A percentile compares a stretch with the other conserved stretches of the same genome.
Evolutionary conservation across 2,329 filamentous ascomycete species (phyloP).

Genomic region (Colletotrichum incanum): DNA sequence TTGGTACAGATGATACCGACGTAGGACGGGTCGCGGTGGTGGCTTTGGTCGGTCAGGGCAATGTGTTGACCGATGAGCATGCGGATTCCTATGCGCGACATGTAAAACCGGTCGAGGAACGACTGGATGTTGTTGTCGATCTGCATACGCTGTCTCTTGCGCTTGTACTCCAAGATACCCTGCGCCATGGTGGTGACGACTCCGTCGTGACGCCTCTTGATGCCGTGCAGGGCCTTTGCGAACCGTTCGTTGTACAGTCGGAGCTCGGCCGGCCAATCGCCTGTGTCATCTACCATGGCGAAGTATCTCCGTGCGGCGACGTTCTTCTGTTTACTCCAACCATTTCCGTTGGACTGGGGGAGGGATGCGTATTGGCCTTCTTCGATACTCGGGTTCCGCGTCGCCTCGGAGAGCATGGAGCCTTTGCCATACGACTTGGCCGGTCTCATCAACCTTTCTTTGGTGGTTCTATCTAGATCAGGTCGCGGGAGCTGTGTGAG

Average conservation of each 20-base stretch:
- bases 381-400: constrained; percentile 89
- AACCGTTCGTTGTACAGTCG: constrained; percentile 95
- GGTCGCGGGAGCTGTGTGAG: constrained; percentile 90
- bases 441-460: constrained; percentile 83
- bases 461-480: constrained; percentile 80
- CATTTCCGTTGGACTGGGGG: constrained; percentile 61
- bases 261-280: constrained; percentile 94
- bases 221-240: constrained; percentile 88
- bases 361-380: constrained; percentile 81
- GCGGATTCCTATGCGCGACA: constrained; percentile 98
- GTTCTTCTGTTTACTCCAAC: constrained; percentile 65
- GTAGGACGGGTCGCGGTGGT: constrained; percentile 91
- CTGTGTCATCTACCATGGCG: constrained; percentile 88
- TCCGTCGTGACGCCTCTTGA: constrained; percentile 96
- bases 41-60: constrained; percentile 92
- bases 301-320: constrained; percentile 83
- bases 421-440: constrained; percentile 69
- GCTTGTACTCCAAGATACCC: constrained; percentile 98
- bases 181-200: constrained; percentile 99
- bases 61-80: constrained; percentile 99
- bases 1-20: constrained; percentile 99
- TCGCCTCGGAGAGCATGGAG: constrained; percentile 84
- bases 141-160: constrained; percentile 95
- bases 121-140: constrained; percentile 98
- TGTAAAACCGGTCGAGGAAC: constrained; percentile 99